Evolutionary conservation across 352 stramenopile species (phyloP).

Genomic region (Lagenidium giganteum): DNA sequence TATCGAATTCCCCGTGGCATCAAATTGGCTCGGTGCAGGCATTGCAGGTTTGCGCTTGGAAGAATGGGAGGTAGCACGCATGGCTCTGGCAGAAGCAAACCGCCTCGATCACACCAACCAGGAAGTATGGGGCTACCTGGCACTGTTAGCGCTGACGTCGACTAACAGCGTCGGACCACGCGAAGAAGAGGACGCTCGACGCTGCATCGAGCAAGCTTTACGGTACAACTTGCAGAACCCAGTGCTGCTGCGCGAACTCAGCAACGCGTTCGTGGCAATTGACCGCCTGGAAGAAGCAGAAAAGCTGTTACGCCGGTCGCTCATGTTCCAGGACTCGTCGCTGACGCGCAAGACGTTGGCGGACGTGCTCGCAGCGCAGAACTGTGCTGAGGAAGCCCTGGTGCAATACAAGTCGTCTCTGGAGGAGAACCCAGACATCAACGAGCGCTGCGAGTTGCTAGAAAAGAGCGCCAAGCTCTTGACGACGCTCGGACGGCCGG

Average conservation of each 20-base stretch:
- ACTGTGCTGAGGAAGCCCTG: constrained; percentile 72
- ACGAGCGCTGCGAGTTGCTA: constrained; percentile 42
- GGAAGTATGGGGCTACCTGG: constrained; percentile 77
- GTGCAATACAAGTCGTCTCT: constrained; percentile 63
- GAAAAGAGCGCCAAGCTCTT: constrained; percentile 60
- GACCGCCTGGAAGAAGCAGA: constrained; percentile 75
- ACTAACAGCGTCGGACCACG: constrained; percentile 14
- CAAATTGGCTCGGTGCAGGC: constrained; percentile 73
- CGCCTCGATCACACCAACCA: constrained; percentile 54
- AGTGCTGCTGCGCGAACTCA: constrained; percentile 68
- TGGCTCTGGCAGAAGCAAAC: constrained; percentile 73
- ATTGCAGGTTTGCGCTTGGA: constrained; percentile 67
- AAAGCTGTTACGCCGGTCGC: constrained; percentile 50
- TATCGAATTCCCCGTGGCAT: constrained; percentile 61
- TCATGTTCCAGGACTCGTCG: constrained; percentile 66
- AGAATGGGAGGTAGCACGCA: constrained; percentile 42
- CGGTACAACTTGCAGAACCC: constrained; percentile 56
- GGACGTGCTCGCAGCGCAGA: constrained; percentile 73
- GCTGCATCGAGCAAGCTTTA: constrained; percentile 56
- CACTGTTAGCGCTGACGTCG: constrained; percentile 50
- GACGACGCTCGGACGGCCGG: constrained; percentile 54
- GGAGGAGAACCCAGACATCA: constrained; percentile 24
- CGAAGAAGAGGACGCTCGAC: constrained; percentile 37
- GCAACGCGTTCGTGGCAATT: constrained; percentile 71
- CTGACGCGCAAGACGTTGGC: constrained; percentile 73